Conservation (phyloP, 2,329 filamentous ascomycete genomes). For the Colletotrichum siamense region DNA sequence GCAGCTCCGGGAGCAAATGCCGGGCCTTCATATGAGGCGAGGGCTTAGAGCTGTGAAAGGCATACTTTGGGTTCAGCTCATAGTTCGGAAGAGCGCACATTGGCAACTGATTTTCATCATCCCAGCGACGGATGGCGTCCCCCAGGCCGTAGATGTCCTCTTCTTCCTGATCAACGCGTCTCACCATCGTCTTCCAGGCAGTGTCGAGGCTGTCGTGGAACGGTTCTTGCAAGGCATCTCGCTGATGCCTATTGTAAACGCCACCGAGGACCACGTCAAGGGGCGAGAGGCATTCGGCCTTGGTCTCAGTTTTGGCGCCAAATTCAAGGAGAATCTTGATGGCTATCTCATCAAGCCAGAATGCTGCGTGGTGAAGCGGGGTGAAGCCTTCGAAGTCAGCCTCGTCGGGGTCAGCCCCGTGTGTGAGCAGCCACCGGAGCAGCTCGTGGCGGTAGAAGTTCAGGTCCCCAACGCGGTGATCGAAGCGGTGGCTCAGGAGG, state of each 20-base stretch:
- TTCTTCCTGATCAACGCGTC: background rate
- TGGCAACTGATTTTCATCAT: background rate
- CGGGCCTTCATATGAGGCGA: background rate
- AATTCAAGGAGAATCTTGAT: background rate
- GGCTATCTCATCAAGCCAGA: slow-evolving; percentile 3
- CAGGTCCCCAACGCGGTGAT: background rate
- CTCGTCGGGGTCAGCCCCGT: slow-evolving; percentile 4
- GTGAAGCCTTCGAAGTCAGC: background rate
- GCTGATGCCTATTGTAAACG: background rate
- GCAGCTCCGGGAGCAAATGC: background rate
- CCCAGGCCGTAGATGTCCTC: background rate
- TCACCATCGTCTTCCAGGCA: background rate
- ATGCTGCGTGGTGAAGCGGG: slow-evolving; percentile 5
- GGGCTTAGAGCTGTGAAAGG: background rate
- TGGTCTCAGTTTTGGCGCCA: background rate
- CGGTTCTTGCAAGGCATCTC: background rate
- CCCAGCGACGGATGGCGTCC: background rate
- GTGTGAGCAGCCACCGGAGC: background rate
- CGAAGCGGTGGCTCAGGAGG: slow-evolving; percentile 1
- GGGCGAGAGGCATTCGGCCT: background rate
- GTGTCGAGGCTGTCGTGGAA: background rate
- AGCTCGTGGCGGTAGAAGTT: slow-evolving; percentile 1
- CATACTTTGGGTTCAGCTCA: background rate
- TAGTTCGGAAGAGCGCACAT: background rate
- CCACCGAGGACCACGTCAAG: background rate